Evolutionary conservation across 805 yeast genomes (phyloP), one percentile per base, ranked within the genome.

Genomic region (Spathaspora passalidarum): DNA sequence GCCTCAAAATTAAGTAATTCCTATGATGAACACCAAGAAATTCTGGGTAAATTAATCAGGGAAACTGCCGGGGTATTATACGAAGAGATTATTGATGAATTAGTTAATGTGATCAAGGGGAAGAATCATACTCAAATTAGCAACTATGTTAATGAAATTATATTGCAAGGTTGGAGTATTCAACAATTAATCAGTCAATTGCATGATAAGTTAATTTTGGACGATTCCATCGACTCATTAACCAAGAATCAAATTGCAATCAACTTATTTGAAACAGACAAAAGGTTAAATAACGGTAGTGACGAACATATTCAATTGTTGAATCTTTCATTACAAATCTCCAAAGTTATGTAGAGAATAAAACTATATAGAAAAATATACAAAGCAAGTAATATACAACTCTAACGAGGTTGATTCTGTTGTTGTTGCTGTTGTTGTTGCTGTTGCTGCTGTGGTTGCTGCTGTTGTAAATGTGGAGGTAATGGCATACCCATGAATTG

Each of bases 291-390:
- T 44, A 88, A 82, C 58, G 99, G 99, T 13, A 80, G 96, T 3
- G 95, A 90, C 56, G 99, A 92, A 61, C 88, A 86, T 48, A 68
- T 92, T 22, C 96, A 88, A 56, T 57, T 94, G 18, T 73, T 92
- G 53, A 86, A 87, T 55, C 71, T 89, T 53, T 60, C 63, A 42
- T 55, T 72, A 47, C 65, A 63, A 49, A 49, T 70, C 0, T 50
- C 73, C 5, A 52, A 52, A 34, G 23, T 23, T 14, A 9, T 47
- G 8, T 47, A 45, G 23, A 6, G 17, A 2, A 16, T 13, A 36
- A 18, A 10, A 18, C n/a, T 3, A 17, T 10, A 36, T 26, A 36
- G 14, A 35, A 9, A 7, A 35, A 17, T 16, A 40, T 29, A 40
- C 42, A 29, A 14, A 25, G 10, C 6, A 29, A 25, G n/a, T 8